These are phyloP conservation scores for Globisporangium abappressorium DNA, from an alignment of 352 stramenopile genomes.

Conservation along the genomic window DNA sequence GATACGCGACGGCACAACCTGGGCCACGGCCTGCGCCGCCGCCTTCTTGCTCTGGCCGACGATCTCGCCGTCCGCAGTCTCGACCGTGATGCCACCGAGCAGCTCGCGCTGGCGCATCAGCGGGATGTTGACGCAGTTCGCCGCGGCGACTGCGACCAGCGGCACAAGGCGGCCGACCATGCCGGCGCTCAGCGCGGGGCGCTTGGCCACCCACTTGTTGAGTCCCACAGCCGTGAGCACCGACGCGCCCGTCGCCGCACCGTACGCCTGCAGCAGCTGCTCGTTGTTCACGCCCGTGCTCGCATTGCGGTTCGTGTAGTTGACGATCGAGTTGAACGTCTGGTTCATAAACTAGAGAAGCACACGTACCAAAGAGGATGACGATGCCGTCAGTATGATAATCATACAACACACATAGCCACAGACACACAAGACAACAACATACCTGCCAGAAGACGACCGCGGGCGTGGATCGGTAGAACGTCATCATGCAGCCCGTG, in stretches of 20 bases:
- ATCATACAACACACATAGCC: neutral
- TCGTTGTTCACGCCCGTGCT: conserved; percentile 80
- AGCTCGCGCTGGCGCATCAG: conserved; percentile 89
- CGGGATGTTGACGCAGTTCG: conserved; percentile 89
- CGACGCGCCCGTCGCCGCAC: conserved; percentile 70
- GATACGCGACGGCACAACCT: conserved; percentile 84
- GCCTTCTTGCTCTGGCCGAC: conserved; percentile 69
- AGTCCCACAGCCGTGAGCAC: conserved; percentile 74
- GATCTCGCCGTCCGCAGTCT: conserved; percentile 58
- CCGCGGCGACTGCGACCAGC: conserved; percentile 79
- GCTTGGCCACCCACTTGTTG: conserved; percentile 71
- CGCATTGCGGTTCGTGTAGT: conserved; percentile 92
- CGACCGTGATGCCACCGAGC: conserved; percentile 75
- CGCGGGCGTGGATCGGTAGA: conserved; percentile 76
- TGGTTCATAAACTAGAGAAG: conserved; percentile 82
- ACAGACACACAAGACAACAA: neutral
- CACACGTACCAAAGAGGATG: neutral
- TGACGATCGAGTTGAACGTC: conserved; percentile 91
- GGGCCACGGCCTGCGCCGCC: conserved; percentile 68
- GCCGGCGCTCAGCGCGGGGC: conserved; percentile 51
- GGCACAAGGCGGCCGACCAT: conserved; percentile 74
- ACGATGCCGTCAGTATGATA: neutral
- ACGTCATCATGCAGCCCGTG: conserved; percentile 85
- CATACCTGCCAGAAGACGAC: conserved; percentile 82
- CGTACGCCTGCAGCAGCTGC: conserved; percentile 81